Percentiles rank a stretch among this genome's conserved stretches.
phyloP scores from a whole-genome alignment of 2,329 filamentous ascomycete genomes.

The Orbilia brochopaga region DNA sequence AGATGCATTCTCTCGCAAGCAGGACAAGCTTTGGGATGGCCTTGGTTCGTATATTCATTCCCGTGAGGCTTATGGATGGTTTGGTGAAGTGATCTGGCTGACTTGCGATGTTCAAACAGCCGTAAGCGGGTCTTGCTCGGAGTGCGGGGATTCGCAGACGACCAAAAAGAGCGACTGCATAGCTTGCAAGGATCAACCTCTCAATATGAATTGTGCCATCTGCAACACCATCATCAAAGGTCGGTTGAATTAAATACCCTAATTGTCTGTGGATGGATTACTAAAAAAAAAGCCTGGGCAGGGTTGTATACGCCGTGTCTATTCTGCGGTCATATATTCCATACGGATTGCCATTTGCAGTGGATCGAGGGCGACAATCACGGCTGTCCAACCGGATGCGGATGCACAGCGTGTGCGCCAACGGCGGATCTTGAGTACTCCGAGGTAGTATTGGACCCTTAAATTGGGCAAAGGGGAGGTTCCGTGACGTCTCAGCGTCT shows the following conservation, averaged over 20 bases:
- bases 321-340: constrained; percentile 55
- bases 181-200: constrained; percentile 53
- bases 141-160: constrained; percentile 47
- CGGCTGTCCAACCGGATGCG: constrained; percentile 41
- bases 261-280: not conserved
- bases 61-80: too few relatives aligned
- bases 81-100: not conserved
- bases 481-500: not conserved
- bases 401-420: constrained; percentile 41
- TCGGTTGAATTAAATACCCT: not conserved
- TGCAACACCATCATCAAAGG: constrained; percentile 55
- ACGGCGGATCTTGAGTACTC: constrained; percentile 22
- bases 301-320: constrained; percentile 55
- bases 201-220: constrained; percentile 54
- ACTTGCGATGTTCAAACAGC: constrained; percentile 14
- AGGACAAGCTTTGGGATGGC: constrained; percentile 51
- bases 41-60: constrained; percentile 32
- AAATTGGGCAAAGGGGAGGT: not conserved
- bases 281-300: constrained; percentile 5
- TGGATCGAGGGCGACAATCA: constrained; percentile 50
- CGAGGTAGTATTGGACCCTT: constrained; percentile 16
- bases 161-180: constrained; percentile 53
- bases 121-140: constrained; percentile 34
- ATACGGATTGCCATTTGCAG: constrained; percentile 55
- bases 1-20: constrained; percentile 40